Evolutionary conservation across 495 filamentous ascomycete genomes (phyloP).

Genomic region (Neurospora sp.): DNA sequence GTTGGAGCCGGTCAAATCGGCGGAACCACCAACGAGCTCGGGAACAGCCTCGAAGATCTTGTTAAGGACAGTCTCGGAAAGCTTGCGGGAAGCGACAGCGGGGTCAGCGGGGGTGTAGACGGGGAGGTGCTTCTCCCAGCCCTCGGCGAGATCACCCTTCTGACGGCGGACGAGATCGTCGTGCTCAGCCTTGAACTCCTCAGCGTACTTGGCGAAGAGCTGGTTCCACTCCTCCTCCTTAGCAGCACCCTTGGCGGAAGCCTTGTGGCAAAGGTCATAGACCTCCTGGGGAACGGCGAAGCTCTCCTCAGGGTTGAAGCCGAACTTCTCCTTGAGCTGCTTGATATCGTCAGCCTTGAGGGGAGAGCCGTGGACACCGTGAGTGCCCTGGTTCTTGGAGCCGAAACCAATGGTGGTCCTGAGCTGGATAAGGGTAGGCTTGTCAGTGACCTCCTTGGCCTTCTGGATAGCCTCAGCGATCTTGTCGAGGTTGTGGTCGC

Average conservation of each 20-base stretch:
- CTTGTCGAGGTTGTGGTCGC: slow-evolving; percentile 77
- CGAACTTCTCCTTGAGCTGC: slow-evolving; percentile 85
- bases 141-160: slow-evolving; percentile 77
- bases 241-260: slow-evolving; percentile 73
- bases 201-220: slow-evolving; percentile 76
- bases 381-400: slow-evolving; percentile 85
- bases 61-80: slow-evolving; percentile 87
- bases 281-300: slow-evolving; percentile 94
- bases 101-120: slow-evolving; percentile 81
- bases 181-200: slow-evolving; percentile 63
- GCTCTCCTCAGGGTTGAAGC: slow-evolving; percentile 87
- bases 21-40: slow-evolving; percentile 90
- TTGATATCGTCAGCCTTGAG: slow-evolving; percentile 89
- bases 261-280: slow-evolving; percentile 81
- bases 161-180: slow-evolving; percentile 77
- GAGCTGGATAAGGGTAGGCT: slow-evolving; percentile 94
- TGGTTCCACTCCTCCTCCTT: slow-evolving; percentile 93
- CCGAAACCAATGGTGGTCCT: slow-evolving; percentile 97
- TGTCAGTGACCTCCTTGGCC: slow-evolving; percentile 81
- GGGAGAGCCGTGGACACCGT: slow-evolving; percentile 89
- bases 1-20: slow-evolving; percentile 97
- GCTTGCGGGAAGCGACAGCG: slow-evolving; percentile 83
- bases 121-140: slow-evolving; percentile 92
- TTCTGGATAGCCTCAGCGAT: slow-evolving; percentile 85
- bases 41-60: slow-evolving; percentile 77